Base-by-base conservation (phyloP, 176 grass and related monocot genomes). In the Microstegium vimineum region DNA sequence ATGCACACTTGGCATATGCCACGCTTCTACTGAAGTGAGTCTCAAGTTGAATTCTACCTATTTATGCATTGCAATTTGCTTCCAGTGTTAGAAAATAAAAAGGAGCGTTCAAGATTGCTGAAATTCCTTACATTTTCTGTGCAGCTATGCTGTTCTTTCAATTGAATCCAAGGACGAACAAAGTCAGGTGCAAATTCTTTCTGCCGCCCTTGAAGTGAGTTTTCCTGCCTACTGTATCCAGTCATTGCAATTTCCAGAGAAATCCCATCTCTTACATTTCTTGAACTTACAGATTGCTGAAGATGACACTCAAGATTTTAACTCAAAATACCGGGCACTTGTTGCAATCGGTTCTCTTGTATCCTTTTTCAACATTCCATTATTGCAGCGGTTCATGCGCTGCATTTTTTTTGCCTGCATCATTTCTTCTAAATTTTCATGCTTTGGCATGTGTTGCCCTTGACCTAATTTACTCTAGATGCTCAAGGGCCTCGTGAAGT, bases 11-110 rank as follows among this genome's bases (percentile, higher is more conserved):
- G 83, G 88, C 93, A 72, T 99, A 90, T 82, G 83, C 93, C 25
- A 99, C 96, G 23, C 77, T 99, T 85, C 27, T 99, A 69, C 89
- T 99, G 27, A 99, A 99, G 96, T 99, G 86, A 91, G 91, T 92
- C 67, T 47, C 43, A 37, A 41, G 41, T 79, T 65, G 52, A 73
- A 51, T 40, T 71, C 8, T 66, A 36, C 23, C 1, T 81, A 70
- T 47, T 72, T 72, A 17, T 47, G 15, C 41, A 72, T 46, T 30
- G 56, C 15, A 34, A 52, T 60, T 77, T 37, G 28, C 36, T 65
- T 38, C 40, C 71, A 25, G 79, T 23, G 13, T 25, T 77, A 51
- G 32, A 64, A 33, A 33, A 34, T 26, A 52, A 69, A n/a, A 41
- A 62, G n/a, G 41, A 22, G 5, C 11, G 0, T 61, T 71, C 36